These are phyloP conservation scores for Arabidopsis thaliana DNA, from an alignment of 345 rosid genomes.

Conservation along the genomic window DNA sequence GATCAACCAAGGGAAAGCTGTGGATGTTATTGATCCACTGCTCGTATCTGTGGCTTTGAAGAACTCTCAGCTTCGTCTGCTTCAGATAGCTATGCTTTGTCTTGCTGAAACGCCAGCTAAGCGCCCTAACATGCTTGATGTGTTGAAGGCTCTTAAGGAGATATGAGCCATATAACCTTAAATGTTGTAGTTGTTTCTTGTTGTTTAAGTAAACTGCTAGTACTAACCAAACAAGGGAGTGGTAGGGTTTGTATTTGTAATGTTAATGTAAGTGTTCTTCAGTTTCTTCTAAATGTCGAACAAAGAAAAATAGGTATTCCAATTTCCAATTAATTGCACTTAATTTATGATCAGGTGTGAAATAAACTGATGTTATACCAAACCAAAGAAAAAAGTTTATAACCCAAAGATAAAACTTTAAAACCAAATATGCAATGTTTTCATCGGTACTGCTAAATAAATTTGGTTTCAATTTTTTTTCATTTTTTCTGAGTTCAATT, in stretches of 20 bases:
- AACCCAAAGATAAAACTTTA: too few relatives aligned
- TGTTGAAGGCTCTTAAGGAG: conserved; percentile 60
- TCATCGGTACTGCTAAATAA: too few relatives aligned
- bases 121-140: conserved; percentile 80
- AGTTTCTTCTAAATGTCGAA: not conserved
- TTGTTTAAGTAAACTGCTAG: conserved; percentile 20
- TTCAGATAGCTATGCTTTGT: conserved; percentile 69
- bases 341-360: not conserved
- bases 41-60: conserved; percentile 54
- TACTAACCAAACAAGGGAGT: conserved; percentile 16
- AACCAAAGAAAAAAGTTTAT: not conserved
- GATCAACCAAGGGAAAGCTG: conserved; percentile 66
- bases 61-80: conserved; percentile 66
- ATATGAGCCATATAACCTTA: conserved; percentile 36
- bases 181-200: not conserved
- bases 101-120: conserved; percentile 70
- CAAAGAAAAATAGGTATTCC: not conserved
- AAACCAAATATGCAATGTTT: too few relatives aligned
- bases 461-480: too few relatives aligned
- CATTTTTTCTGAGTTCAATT: too few relatives aligned
- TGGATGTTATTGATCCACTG: conserved; percentile 69
- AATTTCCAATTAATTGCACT: not conserved
- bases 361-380: not conserved
- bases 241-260: conserved; percentile 29
- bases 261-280: not conserved